A percentile compares a stretch with the other conserved stretches of the same genome.
These are phyloP conservation scores for Kalaharituber pfeilii DNA, from an alignment of 2,329 filamentous ascomycete genomes.

Conservation along the genomic window DNA sequence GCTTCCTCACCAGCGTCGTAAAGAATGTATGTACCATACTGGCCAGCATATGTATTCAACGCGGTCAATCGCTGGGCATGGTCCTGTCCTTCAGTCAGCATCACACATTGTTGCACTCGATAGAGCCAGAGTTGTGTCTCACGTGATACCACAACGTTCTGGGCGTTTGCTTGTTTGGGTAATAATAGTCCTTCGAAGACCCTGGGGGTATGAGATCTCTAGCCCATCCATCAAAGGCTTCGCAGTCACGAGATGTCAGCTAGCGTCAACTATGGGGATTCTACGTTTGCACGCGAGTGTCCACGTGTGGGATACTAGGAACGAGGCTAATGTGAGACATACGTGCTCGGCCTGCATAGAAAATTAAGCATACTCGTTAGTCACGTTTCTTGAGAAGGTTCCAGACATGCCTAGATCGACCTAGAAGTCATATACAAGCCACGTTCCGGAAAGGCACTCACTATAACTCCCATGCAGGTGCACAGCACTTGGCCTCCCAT, in stretches of 20 bases:
- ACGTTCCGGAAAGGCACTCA: too few species aligned
- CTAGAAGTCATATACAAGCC: too few species aligned
- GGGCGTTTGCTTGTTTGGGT: neutral
- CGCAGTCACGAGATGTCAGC: too few species aligned
- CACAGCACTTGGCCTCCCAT: constrained; percentile 29
- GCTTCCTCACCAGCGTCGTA: constrained; percentile 34
- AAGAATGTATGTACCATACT: constrained; percentile 40
- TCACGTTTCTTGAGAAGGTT: neutral
- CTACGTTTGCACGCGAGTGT: neutral
- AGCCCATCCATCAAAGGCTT: constrained; percentile 12
- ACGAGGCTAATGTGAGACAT: neutral
- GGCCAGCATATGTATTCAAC: constrained; percentile 39
- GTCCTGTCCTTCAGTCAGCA: constrained; percentile 9
- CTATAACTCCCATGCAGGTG: constrained; percentile 41
- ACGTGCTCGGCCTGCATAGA: neutral
- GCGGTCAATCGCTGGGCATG: constrained; percentile 28
- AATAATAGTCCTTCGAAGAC: neutral
- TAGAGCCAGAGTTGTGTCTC: neutral
- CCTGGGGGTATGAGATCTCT: constrained; percentile 30
- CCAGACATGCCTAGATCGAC: too few species aligned
- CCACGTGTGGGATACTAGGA: neutral
- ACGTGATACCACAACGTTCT: neutral
- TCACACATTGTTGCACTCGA: neutral
- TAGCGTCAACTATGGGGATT: neutral
- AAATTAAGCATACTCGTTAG: neutral